Evolutionary conservation across 768 basidiomycete species (phyloP).

Genomic region (Epithele typhae): DNA sequence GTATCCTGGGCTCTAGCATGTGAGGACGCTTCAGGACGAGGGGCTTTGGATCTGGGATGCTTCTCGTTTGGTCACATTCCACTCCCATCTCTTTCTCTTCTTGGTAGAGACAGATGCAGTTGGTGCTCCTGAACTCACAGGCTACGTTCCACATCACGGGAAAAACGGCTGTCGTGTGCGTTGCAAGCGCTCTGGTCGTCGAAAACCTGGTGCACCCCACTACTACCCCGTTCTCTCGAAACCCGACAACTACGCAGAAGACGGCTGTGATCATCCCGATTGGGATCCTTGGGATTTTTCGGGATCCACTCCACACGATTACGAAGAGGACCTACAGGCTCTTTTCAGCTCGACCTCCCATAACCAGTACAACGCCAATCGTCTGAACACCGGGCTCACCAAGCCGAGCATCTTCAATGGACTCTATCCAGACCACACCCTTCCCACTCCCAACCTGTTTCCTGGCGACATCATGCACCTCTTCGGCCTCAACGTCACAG

Average conservation of each 20-base stretch:
- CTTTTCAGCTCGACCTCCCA: constrained; percentile 17
- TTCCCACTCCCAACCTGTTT: constrained; percentile 29
- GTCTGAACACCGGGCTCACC: constrained; percentile 29
- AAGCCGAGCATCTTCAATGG: constrained; percentile 33
- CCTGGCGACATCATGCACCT: constrained; percentile 38
- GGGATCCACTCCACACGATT: constrained; percentile 5
- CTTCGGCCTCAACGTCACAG: constrained; percentile 31
- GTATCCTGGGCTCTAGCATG: constrained; percentile 25
- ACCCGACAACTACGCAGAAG: constrained; percentile 20
- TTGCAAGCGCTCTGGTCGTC: constrained; percentile 27
- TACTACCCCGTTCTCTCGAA: constrained; percentile 31
- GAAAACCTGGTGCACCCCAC: constrained; percentile 20
- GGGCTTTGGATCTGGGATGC: constrained; percentile 28
- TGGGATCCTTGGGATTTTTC: constrained; percentile 14
- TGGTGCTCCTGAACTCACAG: constrained; percentile 22
- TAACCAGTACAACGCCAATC: constrained; percentile 22
- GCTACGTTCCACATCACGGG: constrained; percentile 31
- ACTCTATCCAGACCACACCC: constrained; percentile 8
- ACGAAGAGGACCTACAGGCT: constrained; percentile 15
- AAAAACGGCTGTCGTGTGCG: constrained; percentile 30
- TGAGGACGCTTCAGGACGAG: constrained; percentile 21
- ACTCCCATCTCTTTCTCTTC: constrained; percentile 3
- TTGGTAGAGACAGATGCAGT: constrained; percentile 3
- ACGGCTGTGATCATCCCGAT: constrained; percentile 28
- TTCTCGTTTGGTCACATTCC: neutral